Percentiles rank a stretch among this genome's conserved stretches.
Evolutionary conservation across 2,329 filamentous ascomycete species (phyloP).

Genomic region (Harringtonia lauricola): DNA sequence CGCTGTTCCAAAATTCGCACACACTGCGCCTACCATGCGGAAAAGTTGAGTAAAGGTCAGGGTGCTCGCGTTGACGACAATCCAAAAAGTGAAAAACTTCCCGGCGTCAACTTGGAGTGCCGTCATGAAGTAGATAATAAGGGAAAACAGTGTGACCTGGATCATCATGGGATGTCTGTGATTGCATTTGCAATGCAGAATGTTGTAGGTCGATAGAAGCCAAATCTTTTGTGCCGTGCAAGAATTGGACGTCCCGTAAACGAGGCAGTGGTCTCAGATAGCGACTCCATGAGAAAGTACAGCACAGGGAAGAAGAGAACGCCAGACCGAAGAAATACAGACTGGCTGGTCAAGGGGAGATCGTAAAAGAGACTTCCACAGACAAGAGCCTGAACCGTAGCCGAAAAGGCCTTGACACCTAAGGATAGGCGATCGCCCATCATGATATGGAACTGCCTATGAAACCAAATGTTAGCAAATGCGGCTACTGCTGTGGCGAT

Average conservation of each 20-base stretch:
- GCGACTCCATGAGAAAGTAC: slow-evolving; percentile 54
- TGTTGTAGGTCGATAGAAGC: slow-evolving; percentile 42
- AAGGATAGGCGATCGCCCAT: slow-evolving; percentile 64
- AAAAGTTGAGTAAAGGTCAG: slow-evolving; percentile 49
- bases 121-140: slow-evolving; percentile 70
- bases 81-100: slow-evolving; percentile 54
- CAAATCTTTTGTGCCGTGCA: slow-evolving; percentile 30
- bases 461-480: too few relatives aligned
- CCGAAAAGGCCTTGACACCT: slow-evolving; percentile 71
- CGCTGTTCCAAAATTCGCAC: slow-evolving; percentile 46
- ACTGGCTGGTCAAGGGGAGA: slow-evolving; percentile 43
- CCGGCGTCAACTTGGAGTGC: slow-evolving; percentile 55
- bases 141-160: slow-evolving; percentile 57
- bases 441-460: slow-evolving; percentile 61
- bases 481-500: too few relatives aligned
- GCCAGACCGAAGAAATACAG: slow-evolving; percentile 48
- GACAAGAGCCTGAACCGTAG: slow-evolving; percentile 61
- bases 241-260: slow-evolving; percentile 33
- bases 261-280: slow-evolving; percentile 55
- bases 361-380: slow-evolving; percentile 72
- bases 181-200: slow-evolving; percentile 47
- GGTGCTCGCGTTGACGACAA: slow-evolving; percentile 48
- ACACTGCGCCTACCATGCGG: slow-evolving; percentile 46
- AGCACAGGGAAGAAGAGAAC: slow-evolving; percentile 39
- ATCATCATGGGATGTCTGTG: slow-evolving; percentile 52